Conservation (phyloP, 768 basidiomycete genomes). For the Tricholoma terreum region DNA sequence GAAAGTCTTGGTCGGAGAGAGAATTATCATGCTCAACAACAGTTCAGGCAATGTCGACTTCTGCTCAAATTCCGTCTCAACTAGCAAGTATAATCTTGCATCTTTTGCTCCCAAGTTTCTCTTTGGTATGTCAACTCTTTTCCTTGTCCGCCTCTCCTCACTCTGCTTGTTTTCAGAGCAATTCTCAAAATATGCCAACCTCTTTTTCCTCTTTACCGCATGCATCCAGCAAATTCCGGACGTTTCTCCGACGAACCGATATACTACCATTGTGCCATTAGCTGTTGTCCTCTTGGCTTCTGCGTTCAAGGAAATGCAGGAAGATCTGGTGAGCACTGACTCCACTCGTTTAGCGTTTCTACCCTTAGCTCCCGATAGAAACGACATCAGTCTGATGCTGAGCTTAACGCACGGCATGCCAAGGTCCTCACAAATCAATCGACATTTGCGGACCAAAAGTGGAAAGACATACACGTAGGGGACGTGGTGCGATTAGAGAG, state of each 20-base stretch:
- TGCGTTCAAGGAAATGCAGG: constrained; percentile 93
- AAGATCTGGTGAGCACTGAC: constrained; percentile 72
- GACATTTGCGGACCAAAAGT: constrained; percentile 72
- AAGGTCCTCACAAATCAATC: constrained; percentile 68
- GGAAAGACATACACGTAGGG: constrained; percentile 88
- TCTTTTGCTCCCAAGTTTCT: constrained; percentile 94
- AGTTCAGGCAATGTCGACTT: constrained; percentile 60
- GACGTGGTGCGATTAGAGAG: constrained; percentile 90
- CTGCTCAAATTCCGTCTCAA: constrained; percentile 82
- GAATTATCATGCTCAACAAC: constrained; percentile 84
- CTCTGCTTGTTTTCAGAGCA: constrained; percentile 57
- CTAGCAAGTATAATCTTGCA: constrained; percentile 88
- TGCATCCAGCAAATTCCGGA: constrained; percentile 97
- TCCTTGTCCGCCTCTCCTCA: neutral
- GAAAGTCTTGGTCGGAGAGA: constrained; percentile 62
- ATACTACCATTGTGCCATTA: constrained; percentile 93
- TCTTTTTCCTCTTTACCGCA: constrained; percentile 98
- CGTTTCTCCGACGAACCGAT: constrained; percentile 93
- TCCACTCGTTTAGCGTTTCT: neutral
- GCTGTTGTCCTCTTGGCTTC: constrained; percentile 86
- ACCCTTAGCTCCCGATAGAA: constrained; percentile 50
- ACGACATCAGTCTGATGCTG: constrained; percentile 93
- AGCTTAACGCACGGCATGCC: constrained; percentile 80
- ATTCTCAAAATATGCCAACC: constrained; percentile 97
- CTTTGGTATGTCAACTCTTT: constrained; percentile 54